Percentiles rank a stretch among this genome's conserved stretches.
Evolutionary conservation across 2,329 filamentous ascomycete genomes (phyloP).

Genomic region (Paramyrothecium sp.): DNA sequence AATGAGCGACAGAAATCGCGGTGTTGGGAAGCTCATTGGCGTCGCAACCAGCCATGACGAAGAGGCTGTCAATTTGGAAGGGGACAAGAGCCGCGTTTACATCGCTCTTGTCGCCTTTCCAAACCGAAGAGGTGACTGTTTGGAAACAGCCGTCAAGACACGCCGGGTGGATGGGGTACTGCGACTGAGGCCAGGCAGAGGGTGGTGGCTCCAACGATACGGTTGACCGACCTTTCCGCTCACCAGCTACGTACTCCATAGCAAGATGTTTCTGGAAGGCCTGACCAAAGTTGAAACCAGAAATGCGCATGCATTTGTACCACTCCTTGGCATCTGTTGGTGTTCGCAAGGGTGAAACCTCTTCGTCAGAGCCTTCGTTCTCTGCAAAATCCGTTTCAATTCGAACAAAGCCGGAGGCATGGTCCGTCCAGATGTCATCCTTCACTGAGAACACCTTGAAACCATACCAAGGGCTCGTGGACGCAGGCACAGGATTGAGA

Average conservation of each 20-base stretch:
- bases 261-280: neutral
- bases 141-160: neutral
- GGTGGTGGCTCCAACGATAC: neutral
- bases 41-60: neutral
- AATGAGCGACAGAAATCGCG: neutral
- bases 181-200: neutral
- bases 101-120: neutral
- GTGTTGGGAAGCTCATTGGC: neutral
- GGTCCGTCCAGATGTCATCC: neutral
- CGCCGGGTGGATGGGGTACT: neutral
- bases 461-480: neutral
- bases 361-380: neutral
- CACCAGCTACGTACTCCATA: too few species aligned
- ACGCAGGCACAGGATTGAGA: neutral
- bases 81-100: neutral
- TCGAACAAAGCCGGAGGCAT: conserved; percentile 2
- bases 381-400: neutral
- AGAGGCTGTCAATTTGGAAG: neutral
- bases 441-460: neutral
- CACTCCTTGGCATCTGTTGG: neutral
- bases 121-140: neutral
- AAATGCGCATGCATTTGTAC: neutral
- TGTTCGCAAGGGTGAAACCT: neutral
- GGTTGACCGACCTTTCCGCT: neutral
- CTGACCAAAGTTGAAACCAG: neutral